These are phyloP conservation scores for Breviolum minutum DNA, from an alignment of 73 alveolate species.

Conservation along the genomic window DNA sequence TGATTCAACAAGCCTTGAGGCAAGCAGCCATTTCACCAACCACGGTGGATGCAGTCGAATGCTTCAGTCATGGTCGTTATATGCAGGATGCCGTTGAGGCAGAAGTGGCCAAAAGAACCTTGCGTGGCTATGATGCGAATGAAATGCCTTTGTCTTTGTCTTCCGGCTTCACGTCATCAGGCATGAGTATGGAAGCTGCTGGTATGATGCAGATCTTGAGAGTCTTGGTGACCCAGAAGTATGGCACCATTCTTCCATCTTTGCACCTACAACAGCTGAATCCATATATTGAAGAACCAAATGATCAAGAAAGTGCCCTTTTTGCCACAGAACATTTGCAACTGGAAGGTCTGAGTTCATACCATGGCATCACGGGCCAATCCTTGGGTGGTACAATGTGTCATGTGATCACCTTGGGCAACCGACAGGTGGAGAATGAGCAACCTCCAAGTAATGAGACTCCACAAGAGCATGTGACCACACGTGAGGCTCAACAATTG, in stretches of 20 bases:
- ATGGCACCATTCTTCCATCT: slow-evolving; percentile 42
- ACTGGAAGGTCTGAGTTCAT: slow-evolving; percentile 65
- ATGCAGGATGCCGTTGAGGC: slow-evolving; percentile 66
- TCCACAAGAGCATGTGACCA: neutral
- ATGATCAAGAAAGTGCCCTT: slow-evolving; percentile 2
- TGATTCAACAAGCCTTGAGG: slow-evolving; percentile 53
- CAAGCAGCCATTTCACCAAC: slow-evolving; percentile 65
- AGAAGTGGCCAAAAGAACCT: slow-evolving; percentile 24
- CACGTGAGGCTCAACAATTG: slow-evolving; percentile 58
- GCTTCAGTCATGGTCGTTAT: slow-evolving; percentile 76
- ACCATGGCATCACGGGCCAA: slow-evolving; percentile 29
- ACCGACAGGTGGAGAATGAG: slow-evolving; percentile 15
- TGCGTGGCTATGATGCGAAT: slow-evolving; percentile 11
- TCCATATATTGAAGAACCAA: slow-evolving; percentile 57
- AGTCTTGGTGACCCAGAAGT: slow-evolving; percentile 59
- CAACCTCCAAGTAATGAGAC: neutral
- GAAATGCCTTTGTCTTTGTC: slow-evolving; percentile 37
- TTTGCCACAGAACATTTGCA: slow-evolving; percentile 39
- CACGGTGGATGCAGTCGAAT: slow-evolving; percentile 51
- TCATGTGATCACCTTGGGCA: slow-evolving; percentile 86
- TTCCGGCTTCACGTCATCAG: slow-evolving; percentile 25
- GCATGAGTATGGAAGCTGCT: slow-evolving; percentile 43
- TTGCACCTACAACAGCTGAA: slow-evolving; percentile 82
- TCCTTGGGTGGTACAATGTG: slow-evolving; percentile 85
- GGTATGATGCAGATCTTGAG: slow-evolving; percentile 62